Evolutionary conservation across 345 rosid genomes (phyloP).

Genomic region (Gossypium rotundifolium): DNA sequence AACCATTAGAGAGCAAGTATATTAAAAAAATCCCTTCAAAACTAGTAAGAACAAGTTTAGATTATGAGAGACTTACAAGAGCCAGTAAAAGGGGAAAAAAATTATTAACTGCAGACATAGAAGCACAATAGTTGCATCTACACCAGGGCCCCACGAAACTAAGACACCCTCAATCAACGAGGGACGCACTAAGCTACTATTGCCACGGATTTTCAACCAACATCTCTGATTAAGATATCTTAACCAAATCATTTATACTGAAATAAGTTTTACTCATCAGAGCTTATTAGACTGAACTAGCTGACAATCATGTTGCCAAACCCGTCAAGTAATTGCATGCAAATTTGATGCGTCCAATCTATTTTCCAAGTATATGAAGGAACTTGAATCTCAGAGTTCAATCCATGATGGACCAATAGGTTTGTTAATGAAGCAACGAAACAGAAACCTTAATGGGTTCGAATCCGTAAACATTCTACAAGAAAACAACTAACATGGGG

Average conservation of each 20-base stretch:
- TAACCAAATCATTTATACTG: not conserved
- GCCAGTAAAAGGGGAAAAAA: not conserved
- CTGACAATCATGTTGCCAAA: not conserved
- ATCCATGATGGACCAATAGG: not conserved
- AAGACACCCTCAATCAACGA: not conserved
- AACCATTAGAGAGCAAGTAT: not conserved
- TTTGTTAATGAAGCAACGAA: not conserved
- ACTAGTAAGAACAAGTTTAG: not conserved
- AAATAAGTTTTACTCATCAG: not conserved
- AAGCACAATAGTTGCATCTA: not conserved
- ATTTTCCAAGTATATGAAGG: not conserved
- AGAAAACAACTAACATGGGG: not conserved
- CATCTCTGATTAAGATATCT: not conserved
- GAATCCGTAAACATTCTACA: not conserved
- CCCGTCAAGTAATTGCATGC: not conserved
- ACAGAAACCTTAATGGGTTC: not conserved
- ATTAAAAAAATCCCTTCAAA: not conserved
- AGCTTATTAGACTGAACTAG: not conserved
- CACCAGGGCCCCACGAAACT: no score
- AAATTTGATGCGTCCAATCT: not conserved
- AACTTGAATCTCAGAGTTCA: not conserved
- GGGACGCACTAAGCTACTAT: not conserved
- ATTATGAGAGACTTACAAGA: not conserved
- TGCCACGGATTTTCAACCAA: not conserved
- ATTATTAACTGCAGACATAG: not conserved